These are phyloP conservation scores for Mortierella hygrophila DNA, from an alignment of 192 early-diverging fungal species.

Conservation along the genomic window DNA sequence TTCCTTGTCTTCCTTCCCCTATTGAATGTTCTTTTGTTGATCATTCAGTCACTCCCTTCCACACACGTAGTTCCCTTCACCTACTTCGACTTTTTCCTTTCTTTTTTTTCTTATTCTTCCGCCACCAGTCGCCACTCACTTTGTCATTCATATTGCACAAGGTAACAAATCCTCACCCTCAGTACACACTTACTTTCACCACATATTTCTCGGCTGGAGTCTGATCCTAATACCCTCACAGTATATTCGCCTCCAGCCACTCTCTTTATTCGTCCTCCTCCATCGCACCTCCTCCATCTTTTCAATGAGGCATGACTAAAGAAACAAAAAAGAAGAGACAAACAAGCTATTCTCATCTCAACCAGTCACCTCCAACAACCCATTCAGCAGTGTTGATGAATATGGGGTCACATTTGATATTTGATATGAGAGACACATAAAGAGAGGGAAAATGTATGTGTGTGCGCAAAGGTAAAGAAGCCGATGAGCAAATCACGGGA, in stretches of 20 bases:
- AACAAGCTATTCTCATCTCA: conserved; percentile 6
- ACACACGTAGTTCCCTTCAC: no score
- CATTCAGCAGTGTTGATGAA: background rate
- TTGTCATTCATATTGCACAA: background rate
- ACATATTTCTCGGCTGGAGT: no score
- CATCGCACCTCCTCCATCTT: background rate
- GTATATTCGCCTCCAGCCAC: no score
- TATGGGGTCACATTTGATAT: background rate
- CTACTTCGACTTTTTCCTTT: background rate
- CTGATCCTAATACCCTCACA: no score
- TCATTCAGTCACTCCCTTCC: background rate
- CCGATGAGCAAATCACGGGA: conserved; percentile 3
- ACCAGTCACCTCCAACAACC: background rate
- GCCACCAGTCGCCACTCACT: background rate
- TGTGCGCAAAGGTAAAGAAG: no score
- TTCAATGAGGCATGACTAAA: background rate
- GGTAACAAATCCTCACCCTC: background rate
- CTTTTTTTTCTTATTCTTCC: background rate
- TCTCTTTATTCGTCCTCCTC: background rate
- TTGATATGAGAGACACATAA: no score
- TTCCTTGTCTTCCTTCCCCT: background rate
- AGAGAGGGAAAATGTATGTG: no score
- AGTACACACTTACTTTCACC: background rate
- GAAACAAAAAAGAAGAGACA: background rate
- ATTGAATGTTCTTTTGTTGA: conserved; percentile 1